Evolutionary conservation across 768 basidiomycete species (phyloP).

Genomic region (Tremella fuciformis): DNA sequence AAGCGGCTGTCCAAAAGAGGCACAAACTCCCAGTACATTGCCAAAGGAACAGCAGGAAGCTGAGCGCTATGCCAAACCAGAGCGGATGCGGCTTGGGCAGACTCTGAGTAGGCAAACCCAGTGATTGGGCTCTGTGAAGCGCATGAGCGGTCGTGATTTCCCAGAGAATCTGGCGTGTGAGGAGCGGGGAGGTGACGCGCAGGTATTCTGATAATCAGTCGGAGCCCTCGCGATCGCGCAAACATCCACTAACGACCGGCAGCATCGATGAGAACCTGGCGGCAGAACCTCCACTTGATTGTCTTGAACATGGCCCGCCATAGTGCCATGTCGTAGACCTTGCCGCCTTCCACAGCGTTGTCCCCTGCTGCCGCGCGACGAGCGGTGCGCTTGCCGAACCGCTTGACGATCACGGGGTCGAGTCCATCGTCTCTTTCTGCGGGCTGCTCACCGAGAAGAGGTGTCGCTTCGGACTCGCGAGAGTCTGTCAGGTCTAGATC

Average conservation of each 20-base stretch:
- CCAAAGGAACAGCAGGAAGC: background rate
- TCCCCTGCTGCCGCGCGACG: constrained; percentile 28
- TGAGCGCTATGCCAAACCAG: background rate
- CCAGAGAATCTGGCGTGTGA: constrained; percentile 18
- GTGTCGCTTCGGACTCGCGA: background rate
- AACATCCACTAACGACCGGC: background rate
- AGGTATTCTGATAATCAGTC: background rate
- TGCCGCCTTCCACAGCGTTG: constrained; percentile 29
- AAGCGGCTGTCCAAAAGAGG: constrained; percentile 1
- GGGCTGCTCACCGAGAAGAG: background rate
- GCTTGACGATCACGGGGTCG: background rate
- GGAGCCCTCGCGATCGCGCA: constrained; percentile 8
- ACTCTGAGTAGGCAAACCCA: background rate
- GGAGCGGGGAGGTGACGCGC: constrained; percentile 19
- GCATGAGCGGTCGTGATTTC: constrained; percentile 1
- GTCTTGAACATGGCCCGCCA: constrained; percentile 28
- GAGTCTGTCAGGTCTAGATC: background rate
- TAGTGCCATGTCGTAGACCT: constrained; percentile 36
- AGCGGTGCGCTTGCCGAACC: constrained; percentile 29
- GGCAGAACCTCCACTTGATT: constrained; percentile 17
- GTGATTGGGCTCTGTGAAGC: too few relatives aligned
- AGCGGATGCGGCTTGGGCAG: background rate
- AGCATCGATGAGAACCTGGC: constrained; percentile 9
- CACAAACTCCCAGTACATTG: background rate
- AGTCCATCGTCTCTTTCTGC: background rate